Evolutionary conservation across 768 basidiomycete genomes (phyloP).

Genomic region (Cystofilobasidium bisporidii): DNA sequence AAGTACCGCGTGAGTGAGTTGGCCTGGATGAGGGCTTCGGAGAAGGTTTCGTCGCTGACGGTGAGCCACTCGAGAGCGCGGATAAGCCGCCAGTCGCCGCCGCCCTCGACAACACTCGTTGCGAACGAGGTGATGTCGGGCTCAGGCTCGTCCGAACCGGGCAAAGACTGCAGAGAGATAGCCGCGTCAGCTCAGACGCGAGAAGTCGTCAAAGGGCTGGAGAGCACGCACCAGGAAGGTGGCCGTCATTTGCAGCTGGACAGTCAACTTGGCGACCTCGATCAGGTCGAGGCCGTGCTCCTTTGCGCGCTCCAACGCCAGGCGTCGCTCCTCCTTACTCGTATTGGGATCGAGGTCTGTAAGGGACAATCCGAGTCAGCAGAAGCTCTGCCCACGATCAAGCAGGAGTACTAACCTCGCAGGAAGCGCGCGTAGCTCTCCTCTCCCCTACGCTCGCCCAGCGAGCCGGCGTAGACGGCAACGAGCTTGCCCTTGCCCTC

Average conservation of each 20-base stretch:
- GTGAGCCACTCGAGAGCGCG: constrained; percentile 92
- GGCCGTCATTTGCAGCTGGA: constrained; percentile 48
- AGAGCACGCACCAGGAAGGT: constrained; percentile 46
- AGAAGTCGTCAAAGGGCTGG: background rate
- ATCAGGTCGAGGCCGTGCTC: constrained; percentile 77
- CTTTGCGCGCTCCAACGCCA: constrained; percentile 62
- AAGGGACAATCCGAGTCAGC: background rate
- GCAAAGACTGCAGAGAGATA: constrained; percentile 30
- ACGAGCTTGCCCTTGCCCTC: constrained; percentile 77
- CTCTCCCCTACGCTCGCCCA: constrained; percentile 77
- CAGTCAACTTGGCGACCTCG: constrained; percentile 67
- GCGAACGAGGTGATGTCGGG: constrained; percentile 32
- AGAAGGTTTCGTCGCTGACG: constrained; percentile 60
- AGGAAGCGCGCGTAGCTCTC: constrained; percentile 88
- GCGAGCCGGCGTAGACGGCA: constrained; percentile 82
- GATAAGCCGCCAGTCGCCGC: constrained; percentile 47
- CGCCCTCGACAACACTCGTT: constrained; percentile 31
- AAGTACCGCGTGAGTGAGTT: constrained; percentile 84
- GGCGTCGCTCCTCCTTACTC: constrained; percentile 51
- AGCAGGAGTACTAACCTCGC: constrained; percentile 42
- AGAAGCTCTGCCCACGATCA: background rate
- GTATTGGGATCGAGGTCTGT: constrained; percentile 39
- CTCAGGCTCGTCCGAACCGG: constrained; percentile 33
- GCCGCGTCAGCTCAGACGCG: background rate
- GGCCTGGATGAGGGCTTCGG: constrained; percentile 70